These are phyloP conservation scores for Toxoplasma gondii DNA, from an alignment of 169 alveolate genomes.

Conservation along the genomic window DNA sequence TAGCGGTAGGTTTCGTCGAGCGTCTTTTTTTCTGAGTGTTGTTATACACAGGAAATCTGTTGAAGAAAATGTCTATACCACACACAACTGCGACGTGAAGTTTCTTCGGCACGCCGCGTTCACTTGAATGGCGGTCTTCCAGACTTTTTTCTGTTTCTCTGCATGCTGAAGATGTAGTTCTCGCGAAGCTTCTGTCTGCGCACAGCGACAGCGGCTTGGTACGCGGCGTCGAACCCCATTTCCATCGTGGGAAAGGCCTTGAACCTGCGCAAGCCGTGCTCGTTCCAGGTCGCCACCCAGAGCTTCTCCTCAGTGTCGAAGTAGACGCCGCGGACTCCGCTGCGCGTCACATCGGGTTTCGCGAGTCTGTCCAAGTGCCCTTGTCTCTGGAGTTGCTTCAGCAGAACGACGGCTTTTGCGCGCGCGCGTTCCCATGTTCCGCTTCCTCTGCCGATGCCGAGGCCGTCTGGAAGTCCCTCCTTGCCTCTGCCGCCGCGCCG, in stretches of 20 bases:
- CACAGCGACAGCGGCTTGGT: slow-evolving; percentile 64
- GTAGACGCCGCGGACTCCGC: slow-evolving; percentile 68
- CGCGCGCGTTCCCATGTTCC: slow-evolving; percentile 62
- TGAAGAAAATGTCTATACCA: too few relatives aligned
- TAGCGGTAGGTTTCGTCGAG: too few relatives aligned
- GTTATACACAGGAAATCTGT: too few relatives aligned
- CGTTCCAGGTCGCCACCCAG: slow-evolving; percentile 70
- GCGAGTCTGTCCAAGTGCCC: slow-evolving; percentile 16
- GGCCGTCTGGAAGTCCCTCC: slow-evolving; percentile 24
- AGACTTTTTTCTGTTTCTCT: slow-evolving; percentile 39
- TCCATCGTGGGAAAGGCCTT: slow-evolving; percentile 53
- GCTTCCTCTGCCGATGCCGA: slow-evolving; percentile 36
- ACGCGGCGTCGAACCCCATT: slow-evolving; percentile 69
- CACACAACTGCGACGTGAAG: too few relatives aligned
- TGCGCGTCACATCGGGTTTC: slow-evolving; percentile 59
- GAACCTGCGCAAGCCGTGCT: slow-evolving; percentile 65
- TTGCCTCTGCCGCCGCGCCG: slow-evolving; percentile 43
- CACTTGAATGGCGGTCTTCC: slow-evolving; percentile 65
- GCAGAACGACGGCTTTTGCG: slow-evolving; percentile 52
- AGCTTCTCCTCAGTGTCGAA: slow-evolving; percentile 66
- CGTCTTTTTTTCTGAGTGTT: too few relatives aligned
- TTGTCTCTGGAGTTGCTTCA: slow-evolving; percentile 49
- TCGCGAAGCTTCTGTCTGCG: slow-evolving; percentile 53
- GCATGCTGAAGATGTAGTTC: slow-evolving; percentile 54
- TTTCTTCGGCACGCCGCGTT: not conserved